A percentile compares a stretch with the other conserved stretches of the same genome.
Evolutionary conservation across 2,329 filamentous ascomycete species (phyloP).

Genomic region (Curvularia sp.): DNA sequence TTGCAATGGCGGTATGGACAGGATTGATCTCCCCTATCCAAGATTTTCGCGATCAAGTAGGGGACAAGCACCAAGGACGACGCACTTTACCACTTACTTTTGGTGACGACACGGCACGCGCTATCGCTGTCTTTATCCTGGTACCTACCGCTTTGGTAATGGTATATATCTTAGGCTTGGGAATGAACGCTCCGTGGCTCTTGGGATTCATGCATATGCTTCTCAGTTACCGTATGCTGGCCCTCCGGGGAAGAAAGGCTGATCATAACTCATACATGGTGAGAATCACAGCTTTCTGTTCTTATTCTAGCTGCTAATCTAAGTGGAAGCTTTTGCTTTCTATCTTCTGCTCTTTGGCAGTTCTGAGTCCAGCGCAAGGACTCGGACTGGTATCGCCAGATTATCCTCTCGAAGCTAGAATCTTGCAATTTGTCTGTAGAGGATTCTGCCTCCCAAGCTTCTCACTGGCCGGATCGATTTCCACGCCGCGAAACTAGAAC

Average conservation of each 20-base stretch:
- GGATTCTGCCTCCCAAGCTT: no score
- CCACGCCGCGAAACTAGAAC: not conserved
- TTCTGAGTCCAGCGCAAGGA: not conserved
- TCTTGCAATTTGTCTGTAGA: not conserved
- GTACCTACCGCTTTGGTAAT: not conserved
- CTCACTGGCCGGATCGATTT: not conserved
- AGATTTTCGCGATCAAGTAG: not conserved
- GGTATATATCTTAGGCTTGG: not conserved
- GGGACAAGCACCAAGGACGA: not conserved
- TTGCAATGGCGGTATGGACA: not conserved
- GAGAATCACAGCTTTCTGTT: not conserved
- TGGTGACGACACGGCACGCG: not conserved
- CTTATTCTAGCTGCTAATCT: not conserved
- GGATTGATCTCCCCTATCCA: not conserved
- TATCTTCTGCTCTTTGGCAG: not conserved
- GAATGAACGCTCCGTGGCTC: not conserved
- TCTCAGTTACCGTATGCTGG: not conserved
- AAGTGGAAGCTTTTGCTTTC: not conserved
- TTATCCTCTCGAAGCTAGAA: not conserved
- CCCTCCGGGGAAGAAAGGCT: not conserved
- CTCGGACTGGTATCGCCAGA: not conserved
- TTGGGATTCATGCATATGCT: not conserved
- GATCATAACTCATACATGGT: not conserved
- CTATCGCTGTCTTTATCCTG: not conserved
- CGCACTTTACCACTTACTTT: not conserved